These are phyloP conservation scores for Botrytis paeoniae DNA, from an alignment of 2,329 filamentous ascomycete species.

Conservation along the genomic window DNA sequence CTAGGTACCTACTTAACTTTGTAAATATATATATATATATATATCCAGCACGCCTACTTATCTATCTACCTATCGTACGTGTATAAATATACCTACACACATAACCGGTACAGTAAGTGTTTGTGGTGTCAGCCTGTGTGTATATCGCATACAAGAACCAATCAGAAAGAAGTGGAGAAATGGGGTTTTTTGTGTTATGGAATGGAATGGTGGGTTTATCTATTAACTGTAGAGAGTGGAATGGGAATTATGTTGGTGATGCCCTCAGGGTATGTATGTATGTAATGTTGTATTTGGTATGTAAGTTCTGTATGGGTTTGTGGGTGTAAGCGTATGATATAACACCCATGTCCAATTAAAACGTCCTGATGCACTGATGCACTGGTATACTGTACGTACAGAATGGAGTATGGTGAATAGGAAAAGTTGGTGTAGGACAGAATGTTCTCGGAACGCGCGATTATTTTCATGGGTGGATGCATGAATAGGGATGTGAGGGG, in stretches of 20 bases:
- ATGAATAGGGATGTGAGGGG: too few relatives aligned
- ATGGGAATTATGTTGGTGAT: background rate
- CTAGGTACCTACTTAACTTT: background rate
- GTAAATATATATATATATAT: background rate
- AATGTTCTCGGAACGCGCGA: too few relatives aligned
- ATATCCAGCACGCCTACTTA: too few relatives aligned
- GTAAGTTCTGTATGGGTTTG: background rate
- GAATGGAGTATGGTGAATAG: too few relatives aligned
- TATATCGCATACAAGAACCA: background rate
- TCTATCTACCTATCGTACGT: background rate
- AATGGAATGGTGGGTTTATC: background rate
- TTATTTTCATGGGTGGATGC: background rate
- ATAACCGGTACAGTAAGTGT: background rate
- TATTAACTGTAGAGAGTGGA: accelerated
- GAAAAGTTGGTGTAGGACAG: too few relatives aligned
- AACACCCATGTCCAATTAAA: too few relatives aligned
- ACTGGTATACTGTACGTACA: too few relatives aligned
- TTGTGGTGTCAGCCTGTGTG: background rate
- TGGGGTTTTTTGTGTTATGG: background rate
- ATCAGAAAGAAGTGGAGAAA: background rate
- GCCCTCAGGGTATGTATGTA: background rate
- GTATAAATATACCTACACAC: background rate
- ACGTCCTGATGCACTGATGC: too few relatives aligned
- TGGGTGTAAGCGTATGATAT: background rate
- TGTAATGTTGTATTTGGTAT: too few relatives aligned